phyloP scores from a whole-genome alignment of 805 yeast genomes.

The Clavispora phyllophila region DNA sequence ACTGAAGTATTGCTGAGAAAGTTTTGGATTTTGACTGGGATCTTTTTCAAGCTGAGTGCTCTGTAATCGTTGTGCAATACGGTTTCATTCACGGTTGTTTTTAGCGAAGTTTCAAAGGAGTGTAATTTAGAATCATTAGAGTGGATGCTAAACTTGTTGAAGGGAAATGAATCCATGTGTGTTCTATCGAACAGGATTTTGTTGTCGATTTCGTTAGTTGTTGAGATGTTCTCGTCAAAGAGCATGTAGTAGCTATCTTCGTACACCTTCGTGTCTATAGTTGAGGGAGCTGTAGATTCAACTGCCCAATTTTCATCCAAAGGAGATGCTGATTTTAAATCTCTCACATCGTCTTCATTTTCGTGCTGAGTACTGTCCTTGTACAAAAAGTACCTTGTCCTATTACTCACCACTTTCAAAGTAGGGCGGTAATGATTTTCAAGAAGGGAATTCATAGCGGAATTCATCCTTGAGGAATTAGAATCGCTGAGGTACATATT shows the following conservation, averaged over 20 bases:
- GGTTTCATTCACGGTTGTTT: constrained; percentile 24
- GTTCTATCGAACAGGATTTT: constrained; percentile 12
- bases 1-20: constrained; percentile 27
- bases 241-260: constrained; percentile 31
- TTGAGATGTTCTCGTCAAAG: constrained; percentile 28
- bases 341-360: constrained; percentile 5
- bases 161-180: constrained; percentile 30
- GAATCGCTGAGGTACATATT: constrained; percentile 3
- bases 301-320: not conserved
- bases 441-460: constrained; percentile 26
- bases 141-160: constrained; percentile 24
- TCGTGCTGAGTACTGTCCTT: constrained; percentile 18
- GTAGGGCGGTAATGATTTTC: constrained; percentile 24
- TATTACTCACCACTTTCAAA: constrained; percentile 22
- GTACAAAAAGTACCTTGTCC: constrained; percentile 28
- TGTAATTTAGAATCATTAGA: constrained; percentile 38
- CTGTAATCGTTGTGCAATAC: constrained; percentile 20
- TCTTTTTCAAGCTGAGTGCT: constrained; percentile 17
- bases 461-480: constrained; percentile 19
- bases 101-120: constrained; percentile 26
- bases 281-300: constrained; percentile 4
- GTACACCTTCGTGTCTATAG: constrained; percentile 13
- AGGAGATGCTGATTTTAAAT: constrained; percentile 4
- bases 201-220: constrained; percentile 23
- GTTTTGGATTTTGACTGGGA: constrained; percentile 33